These are phyloP conservation scores for Psidium friedrichsthalianum DNA, from an alignment of 345 rosid species.

Conservation along the genomic window DNA sequence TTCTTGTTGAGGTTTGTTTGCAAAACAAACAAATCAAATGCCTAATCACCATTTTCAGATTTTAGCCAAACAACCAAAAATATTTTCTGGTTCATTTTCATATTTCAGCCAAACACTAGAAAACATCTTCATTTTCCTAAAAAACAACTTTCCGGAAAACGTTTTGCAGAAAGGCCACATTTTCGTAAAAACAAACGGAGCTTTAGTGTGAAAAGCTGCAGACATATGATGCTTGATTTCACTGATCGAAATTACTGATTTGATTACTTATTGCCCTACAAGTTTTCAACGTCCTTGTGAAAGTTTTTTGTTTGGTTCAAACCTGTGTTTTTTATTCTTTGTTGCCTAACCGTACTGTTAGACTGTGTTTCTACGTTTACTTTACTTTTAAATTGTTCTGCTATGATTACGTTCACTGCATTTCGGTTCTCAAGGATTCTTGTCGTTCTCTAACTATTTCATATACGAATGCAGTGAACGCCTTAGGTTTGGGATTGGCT, in stretches of 20 bases:
- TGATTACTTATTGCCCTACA: background rate
- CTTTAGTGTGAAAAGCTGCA: background rate
- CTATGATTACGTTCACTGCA: background rate
- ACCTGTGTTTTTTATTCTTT: background rate
- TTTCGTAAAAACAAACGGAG: too few relatives aligned
- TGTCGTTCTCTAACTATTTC: background rate
- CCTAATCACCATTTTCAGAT: background rate
- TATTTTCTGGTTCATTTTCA: too few relatives aligned
- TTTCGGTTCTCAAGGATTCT: background rate
- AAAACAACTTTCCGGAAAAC: background rate
- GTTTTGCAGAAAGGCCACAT: background rate
- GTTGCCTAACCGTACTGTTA: background rate
- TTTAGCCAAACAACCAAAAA: too few relatives aligned
- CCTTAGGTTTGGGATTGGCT: constrained; percentile 70
- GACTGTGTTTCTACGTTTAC: background rate
- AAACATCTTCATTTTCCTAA: too few relatives aligned
- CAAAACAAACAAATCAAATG: too few relatives aligned
- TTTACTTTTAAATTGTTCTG: background rate
- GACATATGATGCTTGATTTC: background rate
- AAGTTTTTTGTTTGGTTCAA: background rate
- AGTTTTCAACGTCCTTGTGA: background rate
- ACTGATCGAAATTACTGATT: background rate
- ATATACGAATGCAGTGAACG: constrained; percentile 47
- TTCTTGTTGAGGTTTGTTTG: too few relatives aligned
- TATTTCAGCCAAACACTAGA: too few relatives aligned